phyloP scores from a whole-genome alignment of 1,139 yeast genomes.

The Blastobotrys serpentis region DNA sequence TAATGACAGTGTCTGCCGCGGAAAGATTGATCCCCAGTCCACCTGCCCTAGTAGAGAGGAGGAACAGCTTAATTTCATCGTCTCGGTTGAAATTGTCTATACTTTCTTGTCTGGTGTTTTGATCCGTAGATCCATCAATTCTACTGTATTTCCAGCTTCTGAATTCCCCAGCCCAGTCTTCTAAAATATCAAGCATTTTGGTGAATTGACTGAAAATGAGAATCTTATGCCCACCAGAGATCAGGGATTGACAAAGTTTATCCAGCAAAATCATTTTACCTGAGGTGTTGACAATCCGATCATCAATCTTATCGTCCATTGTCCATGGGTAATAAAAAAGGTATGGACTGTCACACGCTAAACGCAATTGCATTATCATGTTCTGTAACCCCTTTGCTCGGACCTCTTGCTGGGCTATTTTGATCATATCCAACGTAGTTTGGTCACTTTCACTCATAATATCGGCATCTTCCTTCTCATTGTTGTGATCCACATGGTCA shows the following conservation, averaged over 20 bases:
- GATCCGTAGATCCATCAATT: constrained; percentile 74
- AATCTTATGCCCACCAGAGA: constrained; percentile 58
- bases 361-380: constrained; percentile 76
- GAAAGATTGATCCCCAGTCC: constrained; percentile 88
- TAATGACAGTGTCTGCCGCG: constrained; percentile 83
- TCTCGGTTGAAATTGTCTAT: constrained; percentile 53
- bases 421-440: constrained; percentile 23
- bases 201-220: constrained; percentile 85
- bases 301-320: constrained; percentile 40
- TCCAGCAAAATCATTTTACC: constrained; percentile 71
- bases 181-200: constrained; percentile 67
- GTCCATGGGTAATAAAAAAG: constrained; percentile 78
- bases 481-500: constrained; percentile 16
- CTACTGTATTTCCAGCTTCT: constrained; percentile 53
- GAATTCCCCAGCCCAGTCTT: constrained; percentile 61
- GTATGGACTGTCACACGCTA: constrained; percentile 82
- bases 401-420: constrained; percentile 37
- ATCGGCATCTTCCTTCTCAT: constrained; percentile 16
- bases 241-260: constrained; percentile 54
- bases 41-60: constrained; percentile 89
- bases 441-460: constrained; percentile 14
- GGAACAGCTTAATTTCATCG: constrained; percentile 48
- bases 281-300: constrained; percentile 50
- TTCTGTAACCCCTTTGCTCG: constrained; percentile 55
- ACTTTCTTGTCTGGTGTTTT: constrained; percentile 61